Evolutionary conservation across 2,329 filamentous ascomycete species (phyloP), one percentile per base, ranked within the genome.

Genomic region (Xylaria sp.): DNA sequence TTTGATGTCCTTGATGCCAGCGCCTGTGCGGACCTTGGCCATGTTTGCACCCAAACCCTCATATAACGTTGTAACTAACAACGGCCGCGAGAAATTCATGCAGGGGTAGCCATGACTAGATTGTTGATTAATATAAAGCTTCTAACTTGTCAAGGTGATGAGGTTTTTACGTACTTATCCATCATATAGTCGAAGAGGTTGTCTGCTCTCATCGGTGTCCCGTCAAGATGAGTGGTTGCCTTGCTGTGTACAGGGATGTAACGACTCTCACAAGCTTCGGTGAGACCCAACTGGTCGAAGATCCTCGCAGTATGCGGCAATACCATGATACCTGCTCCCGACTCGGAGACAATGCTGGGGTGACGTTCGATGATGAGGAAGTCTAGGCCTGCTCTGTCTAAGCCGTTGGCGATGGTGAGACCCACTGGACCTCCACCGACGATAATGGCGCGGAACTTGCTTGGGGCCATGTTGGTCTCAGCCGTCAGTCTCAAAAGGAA

Each of bases 401-500:
- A 32, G 37, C 64, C 65, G 42, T 70, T 70, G 61, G 64, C 69
- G 16, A 71, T 44, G 4, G 53, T 23, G 18, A 70, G 67, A 3
- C 69, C 69, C 8, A 70, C 54, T 1, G 69, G 69, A 2, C 69
- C 69, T 35, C 64, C 69, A 6, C 69, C 69, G 16, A 70, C 54
- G 50, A 71, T 70, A 18, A 71, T 70, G 3, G 65, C 68, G 2
- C 69, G 70, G 25, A 72, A 72, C 12, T 68, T 70, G 40, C 42
- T 60, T 16, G 32, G 23, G 13, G 13, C 6, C 60, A 68, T 68
- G n/a, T 29, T 55, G 23, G 13, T 29, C 29, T 8, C 40, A 44
- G n/a, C n/a, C n/a, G n/a, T n/a, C n/a, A n/a, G n/a, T n/a, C n/a
- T n/a, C n/a, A n/a, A n/a, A n/a, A n/a, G n/a, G n/a, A n/a, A n/a